Evolutionary conservation across 1,139 yeast genomes (phyloP).

Genomic region (Hansenula lynferdii): DNA sequence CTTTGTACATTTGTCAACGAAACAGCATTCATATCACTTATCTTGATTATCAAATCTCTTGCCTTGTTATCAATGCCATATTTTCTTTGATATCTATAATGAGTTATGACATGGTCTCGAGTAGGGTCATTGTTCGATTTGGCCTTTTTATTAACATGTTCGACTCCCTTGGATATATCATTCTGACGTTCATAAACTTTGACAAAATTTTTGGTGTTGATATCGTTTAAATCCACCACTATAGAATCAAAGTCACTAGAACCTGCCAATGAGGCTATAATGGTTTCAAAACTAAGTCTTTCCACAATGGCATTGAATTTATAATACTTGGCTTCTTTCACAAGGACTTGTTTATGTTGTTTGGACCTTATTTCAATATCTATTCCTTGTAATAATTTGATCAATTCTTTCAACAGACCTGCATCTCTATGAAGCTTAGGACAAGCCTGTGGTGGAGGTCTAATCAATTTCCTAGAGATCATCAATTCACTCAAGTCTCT

Average conservation of each 20-base stretch:
- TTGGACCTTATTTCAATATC: slow-evolving; percentile 41
- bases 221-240: slow-evolving; percentile 42
- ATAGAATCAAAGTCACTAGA: slow-evolving; percentile 42
- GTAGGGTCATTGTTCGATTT: not conserved
- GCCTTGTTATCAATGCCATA: slow-evolving; percentile 41
- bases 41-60: slow-evolving; percentile 53
- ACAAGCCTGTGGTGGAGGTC: slow-evolving; percentile 75
- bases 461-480: slow-evolving; percentile 31
- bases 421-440: slow-evolving; percentile 56
- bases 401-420: slow-evolving; percentile 51
- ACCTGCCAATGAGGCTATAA: slow-evolving; percentile 48
- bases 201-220: slow-evolving; percentile 28
- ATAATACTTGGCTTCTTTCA: slow-evolving; percentile 73
- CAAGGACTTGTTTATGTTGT: slow-evolving; percentile 49
- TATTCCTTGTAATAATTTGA: slow-evolving; percentile 55
- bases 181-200: not conserved
- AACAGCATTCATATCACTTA: slow-evolving; percentile 26
- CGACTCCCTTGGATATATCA: too few species aligned
- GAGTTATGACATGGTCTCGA: not conserved
- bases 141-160: not conserved
- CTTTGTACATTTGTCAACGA: too few species aligned
- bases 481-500: slow-evolving; percentile 40
- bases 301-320: slow-evolving; percentile 75
- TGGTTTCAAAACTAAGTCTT: slow-evolving; percentile 47
- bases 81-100: slow-evolving; percentile 49